phyloP scores from a whole-genome alignment of 108 stramenopile genomes.

The Heterococcus sp. region DNA sequence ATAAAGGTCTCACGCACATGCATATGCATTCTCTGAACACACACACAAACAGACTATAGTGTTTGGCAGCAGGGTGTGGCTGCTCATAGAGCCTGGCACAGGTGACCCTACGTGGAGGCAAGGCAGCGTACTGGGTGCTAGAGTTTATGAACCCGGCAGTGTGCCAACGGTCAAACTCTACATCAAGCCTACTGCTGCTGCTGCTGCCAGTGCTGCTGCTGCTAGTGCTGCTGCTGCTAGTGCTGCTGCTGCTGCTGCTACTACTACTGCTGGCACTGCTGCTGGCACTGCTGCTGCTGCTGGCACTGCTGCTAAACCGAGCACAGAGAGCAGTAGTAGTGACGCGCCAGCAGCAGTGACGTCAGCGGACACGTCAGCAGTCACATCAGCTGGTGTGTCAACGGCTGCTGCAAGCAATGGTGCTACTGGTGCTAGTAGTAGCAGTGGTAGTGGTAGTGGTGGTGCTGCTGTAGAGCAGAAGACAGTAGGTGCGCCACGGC shows the following conservation, averaged over 20 bases:
- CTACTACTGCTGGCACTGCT: not conserved
- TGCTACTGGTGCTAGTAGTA: too few species aligned
- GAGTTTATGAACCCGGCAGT: conserved; percentile 22
- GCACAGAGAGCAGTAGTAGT: too few species aligned
- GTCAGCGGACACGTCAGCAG: not conserved
- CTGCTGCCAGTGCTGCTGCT: not conserved
- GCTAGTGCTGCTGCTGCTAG: not conserved
- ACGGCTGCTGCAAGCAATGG: too few species aligned
- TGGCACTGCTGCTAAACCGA: too few species aligned
- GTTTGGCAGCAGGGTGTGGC: conserved; percentile 19
- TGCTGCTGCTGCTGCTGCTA: not conserved
- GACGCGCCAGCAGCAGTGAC: not conserved
- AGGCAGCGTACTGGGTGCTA: conserved; percentile 20
- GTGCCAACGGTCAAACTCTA: conserved; percentile 15
- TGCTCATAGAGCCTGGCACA: conserved; percentile 22
- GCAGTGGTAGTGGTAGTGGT: too few species aligned
- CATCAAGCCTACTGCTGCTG: not conserved
- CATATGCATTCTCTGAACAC: too few species aligned
- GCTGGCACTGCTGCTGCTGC: not conserved
- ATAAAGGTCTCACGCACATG: too few species aligned
- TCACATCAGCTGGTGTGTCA: too few species aligned
- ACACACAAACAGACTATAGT: conserved; percentile 2
- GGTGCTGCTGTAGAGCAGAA: not conserved
- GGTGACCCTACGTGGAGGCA: conserved; percentile 34
- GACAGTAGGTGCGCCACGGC: not conserved